Conservation (phyloP, 306 rosid genomes). For the Quercus aquifolioides region DNA sequence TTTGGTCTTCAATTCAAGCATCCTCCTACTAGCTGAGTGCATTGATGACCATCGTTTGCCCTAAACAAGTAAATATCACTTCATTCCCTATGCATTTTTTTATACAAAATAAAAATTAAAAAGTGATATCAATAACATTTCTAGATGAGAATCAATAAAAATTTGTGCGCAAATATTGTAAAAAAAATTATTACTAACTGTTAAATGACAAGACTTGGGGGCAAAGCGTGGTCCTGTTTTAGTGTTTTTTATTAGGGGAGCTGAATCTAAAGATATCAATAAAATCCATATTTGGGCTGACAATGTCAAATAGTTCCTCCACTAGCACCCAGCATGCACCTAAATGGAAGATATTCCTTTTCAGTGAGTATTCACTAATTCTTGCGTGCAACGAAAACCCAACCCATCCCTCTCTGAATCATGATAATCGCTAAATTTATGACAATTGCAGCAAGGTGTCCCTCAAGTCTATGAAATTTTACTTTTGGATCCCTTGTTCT, state of each 20-base stretch:
- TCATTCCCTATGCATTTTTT: too few species aligned
- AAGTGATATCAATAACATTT: too few species aligned
- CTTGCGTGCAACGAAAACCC: constrained; percentile 37
- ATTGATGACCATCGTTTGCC: too few species aligned
- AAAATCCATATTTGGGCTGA: constrained; percentile 51
- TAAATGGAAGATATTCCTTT: constrained; percentile 41
- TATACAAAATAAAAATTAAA: too few species aligned
- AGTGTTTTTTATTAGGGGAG: background rate
- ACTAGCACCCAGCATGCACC: constrained; percentile 46
- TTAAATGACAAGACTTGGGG: background rate
- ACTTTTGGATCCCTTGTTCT: background rate
- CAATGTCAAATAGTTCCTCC: constrained; percentile 54
- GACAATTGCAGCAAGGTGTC: constrained; percentile 40
- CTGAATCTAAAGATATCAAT: constrained; percentile 23
- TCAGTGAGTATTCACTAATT: constrained; percentile 35
- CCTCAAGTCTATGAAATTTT: constrained; percentile 26
- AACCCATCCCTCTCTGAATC: constrained; percentile 35
- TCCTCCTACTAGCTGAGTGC: too few species aligned
- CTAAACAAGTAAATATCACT: too few species aligned
- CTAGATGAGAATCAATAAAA: too few species aligned
- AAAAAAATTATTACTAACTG: too few species aligned
- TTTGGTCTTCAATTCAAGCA: too few species aligned
- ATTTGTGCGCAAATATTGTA: too few species aligned
- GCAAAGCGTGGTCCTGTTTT: background rate
- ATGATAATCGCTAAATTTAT: constrained; percentile 41